phyloP scores from a whole-genome alignment of 805 yeast species.

The Debaryomyces tyrocola region DNA sequence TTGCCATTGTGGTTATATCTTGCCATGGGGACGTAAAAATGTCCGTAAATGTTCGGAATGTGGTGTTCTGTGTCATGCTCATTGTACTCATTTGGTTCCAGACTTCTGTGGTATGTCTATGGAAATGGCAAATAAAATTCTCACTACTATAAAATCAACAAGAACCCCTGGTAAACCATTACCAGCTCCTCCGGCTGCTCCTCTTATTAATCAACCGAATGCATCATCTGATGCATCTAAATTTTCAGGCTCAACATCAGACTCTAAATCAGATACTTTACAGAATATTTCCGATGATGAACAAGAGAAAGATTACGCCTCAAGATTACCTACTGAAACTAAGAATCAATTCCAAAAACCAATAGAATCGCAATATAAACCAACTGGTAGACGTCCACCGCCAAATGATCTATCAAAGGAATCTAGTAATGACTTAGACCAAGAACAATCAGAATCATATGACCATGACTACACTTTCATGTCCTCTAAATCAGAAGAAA shows the following conservation, averaged over 20 bases:
- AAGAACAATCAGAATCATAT: constrained; percentile 2
- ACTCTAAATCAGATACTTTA: constrained; percentile 7
- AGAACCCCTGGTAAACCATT: constrained; percentile 18
- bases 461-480: constrained; percentile 22
- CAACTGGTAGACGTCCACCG: constrained; percentile 20
- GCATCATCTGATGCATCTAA: background rate
- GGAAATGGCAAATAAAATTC: constrained; percentile 91
- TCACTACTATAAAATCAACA: constrained; percentile 79
- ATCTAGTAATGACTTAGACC: background rate
- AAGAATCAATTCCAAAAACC: constrained; percentile 27
- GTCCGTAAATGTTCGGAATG: constrained; percentile 92
- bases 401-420: constrained; percentile 7
- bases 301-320: constrained; percentile 16
- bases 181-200: background rate
- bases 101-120: constrained; percentile 98
- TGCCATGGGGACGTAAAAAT: constrained; percentile 93
- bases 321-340: constrained; percentile 31
- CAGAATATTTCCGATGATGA: constrained; percentile 19
- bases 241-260: constrained; percentile 4
- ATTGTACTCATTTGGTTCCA: constrained; percentile 92
- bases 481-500: constrained; percentile 20
- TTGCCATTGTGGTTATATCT: constrained; percentile 95
- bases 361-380: constrained; percentile 22
- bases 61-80: constrained; percentile 91
- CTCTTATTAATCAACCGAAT: background rate